phyloP scores from a whole-genome alignment of 345 rosid genomes.

The Aquilaria malaccensis region DNA sequence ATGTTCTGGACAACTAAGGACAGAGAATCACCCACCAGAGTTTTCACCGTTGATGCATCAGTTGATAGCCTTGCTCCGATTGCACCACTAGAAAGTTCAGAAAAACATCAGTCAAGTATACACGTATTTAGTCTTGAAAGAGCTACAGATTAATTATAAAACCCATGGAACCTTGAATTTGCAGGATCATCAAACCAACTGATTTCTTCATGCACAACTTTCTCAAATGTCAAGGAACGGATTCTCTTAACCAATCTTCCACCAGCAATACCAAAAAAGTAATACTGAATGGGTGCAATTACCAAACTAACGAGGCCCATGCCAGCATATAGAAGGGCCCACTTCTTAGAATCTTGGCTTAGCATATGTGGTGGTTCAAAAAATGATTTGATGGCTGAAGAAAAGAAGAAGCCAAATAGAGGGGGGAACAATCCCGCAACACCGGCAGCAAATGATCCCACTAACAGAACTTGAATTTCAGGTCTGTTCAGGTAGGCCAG shows the following conservation, averaged over 20 bases:
- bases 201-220: slow-evolving; percentile 66
- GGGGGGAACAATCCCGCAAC: slow-evolving; percentile 41
- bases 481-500: slow-evolving; percentile 35
- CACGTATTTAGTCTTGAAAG: no score
- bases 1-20: slow-evolving; percentile 45
- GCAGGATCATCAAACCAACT: slow-evolving; percentile 67
- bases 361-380: slow-evolving; percentile 46
- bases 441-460: slow-evolving; percentile 25
- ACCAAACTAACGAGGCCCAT: slow-evolving; percentile 48
- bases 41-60: slow-evolving; percentile 50
- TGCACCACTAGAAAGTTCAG: slow-evolving; percentile 33
- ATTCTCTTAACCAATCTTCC: slow-evolving; percentile 49
- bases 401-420: slow-evolving; percentile 41
- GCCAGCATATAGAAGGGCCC: slow-evolving; percentile 43
- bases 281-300: slow-evolving; percentile 31
- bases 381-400: slow-evolving; percentile 45
- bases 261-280: slow-evolving; percentile 59
- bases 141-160: no score
- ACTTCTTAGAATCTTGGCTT: slow-evolving; percentile 47
- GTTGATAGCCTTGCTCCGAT: slow-evolving; percentile 62
- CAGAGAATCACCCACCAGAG: slow-evolving; percentile 62
- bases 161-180: slow-evolving; percentile 67
- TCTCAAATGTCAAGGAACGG: slow-evolving; percentile 61
- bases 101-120: no score
- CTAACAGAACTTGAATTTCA: slow-evolving; percentile 27